Percentiles rank a stretch among this genome's conserved stretches.
Evolutionary conservation across 352 stramenopile species (phyloP).

Genomic region (Globisporangium spiculum): DNA sequence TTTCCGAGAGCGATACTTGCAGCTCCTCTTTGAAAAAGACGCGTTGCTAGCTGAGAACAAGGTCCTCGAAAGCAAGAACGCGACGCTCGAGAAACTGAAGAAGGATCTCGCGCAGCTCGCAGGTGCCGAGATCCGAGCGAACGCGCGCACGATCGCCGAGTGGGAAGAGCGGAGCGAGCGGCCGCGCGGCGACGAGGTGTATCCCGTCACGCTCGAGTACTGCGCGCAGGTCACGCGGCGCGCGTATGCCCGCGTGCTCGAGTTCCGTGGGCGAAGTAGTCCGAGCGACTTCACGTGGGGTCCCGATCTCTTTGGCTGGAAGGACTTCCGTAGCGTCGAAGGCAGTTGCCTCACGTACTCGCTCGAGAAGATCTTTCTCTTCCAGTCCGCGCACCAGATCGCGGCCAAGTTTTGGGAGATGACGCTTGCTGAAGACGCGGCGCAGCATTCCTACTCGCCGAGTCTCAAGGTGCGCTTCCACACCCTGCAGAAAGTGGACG

Average conservation of each 20-base stretch:
- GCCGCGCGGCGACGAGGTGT: neutral
- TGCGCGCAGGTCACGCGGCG: slow-evolving; percentile 11
- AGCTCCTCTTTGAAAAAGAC: neutral
- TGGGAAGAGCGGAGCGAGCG: slow-evolving; percentile 8
- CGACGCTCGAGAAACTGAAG: neutral
- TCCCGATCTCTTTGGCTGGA: slow-evolving; percentile 20
- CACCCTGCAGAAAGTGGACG: slow-evolving; percentile 17
- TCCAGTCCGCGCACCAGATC: slow-evolving; percentile 3
- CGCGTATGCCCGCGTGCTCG: slow-evolving; percentile 6
- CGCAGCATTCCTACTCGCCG: slow-evolving; percentile 14
- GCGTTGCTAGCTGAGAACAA: neutral
- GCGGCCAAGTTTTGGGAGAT: slow-evolving; percentile 12
- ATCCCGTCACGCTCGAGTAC: slow-evolving; percentile 9
- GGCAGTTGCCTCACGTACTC: slow-evolving; percentile 11
- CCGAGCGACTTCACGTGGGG: slow-evolving; percentile 11
- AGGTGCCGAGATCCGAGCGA: slow-evolving; percentile 4
- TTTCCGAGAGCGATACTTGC: neutral
- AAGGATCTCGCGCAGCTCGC: slow-evolving; percentile 3
- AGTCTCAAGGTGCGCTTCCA: slow-evolving; percentile 18
- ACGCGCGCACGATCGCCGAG: neutral
- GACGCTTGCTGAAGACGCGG: neutral
- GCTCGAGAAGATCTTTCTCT: slow-evolving; percentile 19
- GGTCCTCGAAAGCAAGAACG: neutral
- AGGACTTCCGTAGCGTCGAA: slow-evolving; percentile 11
- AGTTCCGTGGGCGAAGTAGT: neutral